These are phyloP conservation scores for Chaetomium globosum DNA, from an alignment of 2,329 filamentous ascomycete genomes.

Conservation along the genomic window DNA sequence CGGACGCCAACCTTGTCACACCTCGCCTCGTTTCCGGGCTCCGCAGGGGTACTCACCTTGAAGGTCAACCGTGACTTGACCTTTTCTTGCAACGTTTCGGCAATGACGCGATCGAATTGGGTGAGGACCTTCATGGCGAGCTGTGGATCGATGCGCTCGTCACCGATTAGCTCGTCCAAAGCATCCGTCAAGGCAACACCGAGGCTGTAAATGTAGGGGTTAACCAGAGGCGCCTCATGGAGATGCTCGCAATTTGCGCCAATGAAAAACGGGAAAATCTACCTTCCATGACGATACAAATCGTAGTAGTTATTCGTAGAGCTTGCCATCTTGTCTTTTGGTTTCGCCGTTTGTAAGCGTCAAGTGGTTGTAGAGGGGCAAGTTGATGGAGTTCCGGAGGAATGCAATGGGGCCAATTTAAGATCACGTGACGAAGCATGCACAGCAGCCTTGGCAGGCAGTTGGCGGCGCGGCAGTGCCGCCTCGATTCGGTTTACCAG, in stretches of 20 bases:
- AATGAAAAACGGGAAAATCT: slow-evolving; percentile 43
- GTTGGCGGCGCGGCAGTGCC: slow-evolving; percentile 28
- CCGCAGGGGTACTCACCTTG: slow-evolving; percentile 66
- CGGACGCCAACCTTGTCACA: not conserved
- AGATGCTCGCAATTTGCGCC: slow-evolving; percentile 10
- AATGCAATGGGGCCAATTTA: not conserved
- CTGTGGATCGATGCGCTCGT: slow-evolving; percentile 94
- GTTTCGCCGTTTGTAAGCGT: slow-evolving; percentile 22
- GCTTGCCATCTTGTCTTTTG: slow-evolving; percentile 36
- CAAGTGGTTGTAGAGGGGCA: slow-evolving; percentile 21
- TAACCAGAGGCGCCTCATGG: slow-evolving; percentile 24
- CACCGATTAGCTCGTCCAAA: slow-evolving; percentile 93
- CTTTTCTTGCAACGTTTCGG: slow-evolving; percentile 86
- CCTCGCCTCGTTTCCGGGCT: not conserved
- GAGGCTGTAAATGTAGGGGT: slow-evolving; percentile 66
- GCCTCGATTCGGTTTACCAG: not conserved
- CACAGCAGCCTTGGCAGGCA: slow-evolving; percentile 30
- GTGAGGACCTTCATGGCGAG: slow-evolving; percentile 97
- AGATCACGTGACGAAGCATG: slow-evolving; percentile 16
- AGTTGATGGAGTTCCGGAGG: not conserved
- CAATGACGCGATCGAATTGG: slow-evolving; percentile 92
- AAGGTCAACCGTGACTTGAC: slow-evolving; percentile 90
- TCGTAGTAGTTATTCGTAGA: slow-evolving; percentile 67
- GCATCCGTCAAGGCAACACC: slow-evolving; percentile 92
- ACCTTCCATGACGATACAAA: slow-evolving; percentile 98